Base-by-base conservation (phyloP, 306 rosid species). In the Corylus americana region DNA sequence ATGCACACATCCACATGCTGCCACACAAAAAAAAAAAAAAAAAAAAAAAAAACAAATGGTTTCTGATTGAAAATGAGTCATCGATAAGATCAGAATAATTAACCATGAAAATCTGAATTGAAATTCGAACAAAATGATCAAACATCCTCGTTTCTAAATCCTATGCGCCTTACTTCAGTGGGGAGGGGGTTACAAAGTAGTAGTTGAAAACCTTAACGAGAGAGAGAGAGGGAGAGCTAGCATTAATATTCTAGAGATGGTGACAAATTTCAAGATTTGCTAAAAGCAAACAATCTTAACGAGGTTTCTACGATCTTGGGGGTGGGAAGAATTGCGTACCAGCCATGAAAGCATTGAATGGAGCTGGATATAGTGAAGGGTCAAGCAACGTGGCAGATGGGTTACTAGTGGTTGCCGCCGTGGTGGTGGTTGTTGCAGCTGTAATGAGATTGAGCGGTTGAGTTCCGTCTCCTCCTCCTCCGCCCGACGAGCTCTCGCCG, bases 241-340 rank as follows among this genome's bases (percentile, higher is more conserved):
- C 55, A 22, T 22, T 22, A 78, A 80, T 25, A 20, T 78, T 77
- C 37, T 44, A 74, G 76, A 74, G 70, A 58, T 42, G 45, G 58
- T 77, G 50, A 48, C 70, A 66, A 70, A 55, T 45, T 39, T 39
- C 25, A 37, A 45, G 17, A 50, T 20, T 44, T 7, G 78, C 22
- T 75, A 66, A 67, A 73, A 54, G 5, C 18, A 4, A 50, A 48
- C 66, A 69, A 75, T 22, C 66, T 59, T 59, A 48, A 48, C 4
- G 10, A 29, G 44, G 79, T 67, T 44, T 77, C 74, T 85, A 92
- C 81, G 97, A 89, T 88, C 94, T 87, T 55, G 98, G 90, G 75
- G 91, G 89, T 77, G 92, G 98, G 91, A 89, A 96, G 90, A 90
- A 90, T 81, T 91, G 98, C 93, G 97, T 91, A 91, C 98, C 98